phyloP scores from a whole-genome alignment of 768 basidiomycete genomes.

The Amanita jacksonii region DNA sequence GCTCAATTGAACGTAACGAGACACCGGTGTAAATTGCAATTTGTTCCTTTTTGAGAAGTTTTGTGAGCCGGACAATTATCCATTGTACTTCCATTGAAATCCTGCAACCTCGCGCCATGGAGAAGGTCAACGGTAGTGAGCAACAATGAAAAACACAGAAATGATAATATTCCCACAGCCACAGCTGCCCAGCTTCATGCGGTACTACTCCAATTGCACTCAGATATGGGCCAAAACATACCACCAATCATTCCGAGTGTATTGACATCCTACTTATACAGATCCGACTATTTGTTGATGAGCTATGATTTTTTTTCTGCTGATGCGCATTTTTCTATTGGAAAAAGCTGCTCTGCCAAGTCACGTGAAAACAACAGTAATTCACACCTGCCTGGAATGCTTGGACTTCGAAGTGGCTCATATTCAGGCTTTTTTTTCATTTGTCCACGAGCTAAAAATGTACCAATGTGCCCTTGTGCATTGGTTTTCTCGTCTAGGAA shows the following conservation, averaged over 20 bases:
- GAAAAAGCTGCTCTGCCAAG: too few relatives aligned
- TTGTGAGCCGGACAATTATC: conserved; percentile 4
- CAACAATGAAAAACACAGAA: too few relatives aligned
- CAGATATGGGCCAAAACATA: too few relatives aligned
- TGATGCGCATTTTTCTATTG: too few relatives aligned
- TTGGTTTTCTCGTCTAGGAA: conserved; percentile 17
- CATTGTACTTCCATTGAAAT: conserved; percentile 6
- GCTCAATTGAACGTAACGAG: neutral
- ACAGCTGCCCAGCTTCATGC: too few relatives aligned
- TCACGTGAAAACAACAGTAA: conserved; percentile 9
- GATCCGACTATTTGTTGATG: too few relatives aligned
- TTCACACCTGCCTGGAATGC: conserved; percentile 17
- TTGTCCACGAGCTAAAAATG: conserved; percentile 9
- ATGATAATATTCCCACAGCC: too few relatives aligned
- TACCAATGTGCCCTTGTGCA: conserved; percentile 23
- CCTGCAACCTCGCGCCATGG: conserved; percentile 1
- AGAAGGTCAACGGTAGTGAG: too few relatives aligned
- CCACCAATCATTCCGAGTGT: too few relatives aligned
- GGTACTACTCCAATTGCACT: too few relatives aligned
- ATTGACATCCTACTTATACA: too few relatives aligned
- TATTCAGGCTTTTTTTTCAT: conserved; percentile 16
- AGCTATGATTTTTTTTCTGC: too few relatives aligned
- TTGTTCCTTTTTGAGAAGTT: neutral
- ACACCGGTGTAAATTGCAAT: conserved; percentile 2
- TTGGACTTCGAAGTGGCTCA: conserved; percentile 16